These are phyloP conservation scores for Acrodontium crateriforme DNA, from an alignment of 2,329 filamentous ascomycete species.

Conservation along the genomic window DNA sequence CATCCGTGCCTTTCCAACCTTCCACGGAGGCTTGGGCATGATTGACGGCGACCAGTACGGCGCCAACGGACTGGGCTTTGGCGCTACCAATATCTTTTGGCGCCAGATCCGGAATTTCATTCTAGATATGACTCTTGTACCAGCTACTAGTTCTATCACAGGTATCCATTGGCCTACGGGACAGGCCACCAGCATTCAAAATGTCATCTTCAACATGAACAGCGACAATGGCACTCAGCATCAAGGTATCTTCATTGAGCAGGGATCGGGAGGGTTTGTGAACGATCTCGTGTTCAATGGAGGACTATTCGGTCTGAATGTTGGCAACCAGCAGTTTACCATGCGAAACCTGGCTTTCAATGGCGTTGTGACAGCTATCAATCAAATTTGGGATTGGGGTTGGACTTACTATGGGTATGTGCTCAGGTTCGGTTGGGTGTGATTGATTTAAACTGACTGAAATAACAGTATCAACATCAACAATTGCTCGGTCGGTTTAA, in stretches of 20 bases:
- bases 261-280: slow-evolving; percentile 33
- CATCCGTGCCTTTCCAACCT: slow-evolving; percentile 39
- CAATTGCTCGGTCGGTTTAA: slow-evolving; percentile 39
- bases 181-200: slow-evolving; percentile 33
- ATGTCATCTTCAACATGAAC: slow-evolving; percentile 32
- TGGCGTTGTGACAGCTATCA: slow-evolving; percentile 38
- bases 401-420: slow-evolving; percentile 32
- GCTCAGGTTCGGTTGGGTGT: too few relatives aligned
- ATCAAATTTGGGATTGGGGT: slow-evolving; percentile 47
- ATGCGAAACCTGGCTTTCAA: slow-evolving; percentile 43
- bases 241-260: slow-evolving; percentile 31
- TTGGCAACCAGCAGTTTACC: slow-evolving; percentile 36
- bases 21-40: slow-evolving; percentile 46
- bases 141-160: slow-evolving; percentile 28
- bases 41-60: slow-evolving; percentile 44
- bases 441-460: slow-evolving; percentile 11
- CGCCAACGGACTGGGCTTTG: slow-evolving; percentile 25
- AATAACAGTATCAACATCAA: slow-evolving; percentile 34
- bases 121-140: slow-evolving; percentile 43
- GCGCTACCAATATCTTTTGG: slow-evolving; percentile 48
- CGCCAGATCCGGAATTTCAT: slow-evolving; percentile 52
- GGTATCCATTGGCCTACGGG: slow-evolving; percentile 33
- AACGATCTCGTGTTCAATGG: slow-evolving; percentile 32
- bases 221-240: slow-evolving; percentile 33
- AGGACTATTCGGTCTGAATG: slow-evolving; percentile 26